Percentiles rank a stretch among this genome's conserved stretches.
phyloP scores from a whole-genome alignment of 140 eudicot species.

The Erigeron philadelphicus region DNA sequence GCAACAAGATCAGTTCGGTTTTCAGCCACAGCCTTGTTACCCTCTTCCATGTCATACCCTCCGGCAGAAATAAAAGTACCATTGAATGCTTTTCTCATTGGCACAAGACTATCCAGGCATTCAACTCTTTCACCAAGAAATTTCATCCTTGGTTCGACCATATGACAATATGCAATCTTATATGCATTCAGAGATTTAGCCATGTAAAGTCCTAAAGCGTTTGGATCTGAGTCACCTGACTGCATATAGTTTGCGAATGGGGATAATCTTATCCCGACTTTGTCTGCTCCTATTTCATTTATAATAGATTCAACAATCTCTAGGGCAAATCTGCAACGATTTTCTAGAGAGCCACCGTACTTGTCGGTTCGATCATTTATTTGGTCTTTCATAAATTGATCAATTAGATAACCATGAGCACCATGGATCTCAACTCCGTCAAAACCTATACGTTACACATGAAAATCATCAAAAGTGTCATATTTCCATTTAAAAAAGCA shows the following conservation, averaged over 20 bases:
- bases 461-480: too few species aligned
- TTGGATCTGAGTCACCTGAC: constrained; percentile 32
- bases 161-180: constrained; percentile 25
- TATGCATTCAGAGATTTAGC: constrained; percentile 25
- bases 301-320: constrained; percentile 29
- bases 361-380: constrained; percentile 32
- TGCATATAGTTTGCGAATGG: constrained; percentile 24
- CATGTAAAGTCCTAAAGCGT: constrained; percentile 34
- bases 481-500: neutral
- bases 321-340: constrained; percentile 36
- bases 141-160: constrained; percentile 37
- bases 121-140: neutral
- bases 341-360: constrained; percentile 38
- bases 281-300: constrained; percentile 32
- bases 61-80: constrained; percentile 16
- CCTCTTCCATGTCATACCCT: constrained; percentile 30
- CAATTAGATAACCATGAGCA: constrained; percentile 39
- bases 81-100: constrained; percentile 31
- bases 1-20: constrained; percentile 34
- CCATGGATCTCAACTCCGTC: constrained; percentile 44
- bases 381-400: constrained; percentile 37
- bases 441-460: constrained; percentile 20
- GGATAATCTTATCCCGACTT: constrained; percentile 33
- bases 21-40: constrained; percentile 29
- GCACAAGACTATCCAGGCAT: constrained; percentile 20